Evolutionary conservation across 371 early-diverging fungal species (phyloP).

Genomic region (Nematocida minor): DNA sequence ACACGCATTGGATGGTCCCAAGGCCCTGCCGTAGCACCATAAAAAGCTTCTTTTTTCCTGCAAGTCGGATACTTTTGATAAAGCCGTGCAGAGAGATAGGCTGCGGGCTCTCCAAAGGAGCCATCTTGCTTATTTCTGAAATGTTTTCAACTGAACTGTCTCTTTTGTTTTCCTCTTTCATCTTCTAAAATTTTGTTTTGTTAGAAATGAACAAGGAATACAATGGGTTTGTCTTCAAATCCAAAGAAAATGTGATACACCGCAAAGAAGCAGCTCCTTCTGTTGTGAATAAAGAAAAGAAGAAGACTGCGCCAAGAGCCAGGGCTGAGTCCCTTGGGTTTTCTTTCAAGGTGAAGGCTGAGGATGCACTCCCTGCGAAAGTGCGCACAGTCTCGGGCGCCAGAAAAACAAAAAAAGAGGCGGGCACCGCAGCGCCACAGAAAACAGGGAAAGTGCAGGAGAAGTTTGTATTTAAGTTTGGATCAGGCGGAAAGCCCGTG

Average conservation of each 20-base stretch:
- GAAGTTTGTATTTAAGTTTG: background rate
- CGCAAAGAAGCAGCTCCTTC: background rate
- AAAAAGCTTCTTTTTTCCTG: conserved; percentile 52
- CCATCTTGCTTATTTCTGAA: background rate
- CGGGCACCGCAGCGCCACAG: background rate
- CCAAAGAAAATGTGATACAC: conserved; percentile 5
- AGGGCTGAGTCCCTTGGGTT: background rate
- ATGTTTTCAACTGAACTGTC: background rate
- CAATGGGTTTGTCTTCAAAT: conserved; percentile 47
- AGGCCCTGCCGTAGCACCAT: conserved; percentile 56
- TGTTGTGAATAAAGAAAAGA: background rate
- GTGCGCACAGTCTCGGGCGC: too few relatives aligned
- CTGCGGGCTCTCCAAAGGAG: background rate
- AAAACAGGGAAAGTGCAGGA: background rate
- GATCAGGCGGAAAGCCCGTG: too few relatives aligned
- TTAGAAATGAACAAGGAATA: conserved; percentile 25
- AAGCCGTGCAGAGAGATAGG: conserved; percentile 56
- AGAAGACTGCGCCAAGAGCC: background rate
- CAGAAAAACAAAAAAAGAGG: background rate
- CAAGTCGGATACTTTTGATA: conserved; percentile 47
- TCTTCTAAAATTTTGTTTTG: conserved; percentile 40
- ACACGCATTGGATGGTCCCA: conserved; percentile 56
- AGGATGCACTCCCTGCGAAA: background rate
- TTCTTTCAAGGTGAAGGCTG: background rate
- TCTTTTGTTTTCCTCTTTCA: background rate